Conservation (phyloP, 805 yeast genomes). For the Candida ipomoeae region DNA sequence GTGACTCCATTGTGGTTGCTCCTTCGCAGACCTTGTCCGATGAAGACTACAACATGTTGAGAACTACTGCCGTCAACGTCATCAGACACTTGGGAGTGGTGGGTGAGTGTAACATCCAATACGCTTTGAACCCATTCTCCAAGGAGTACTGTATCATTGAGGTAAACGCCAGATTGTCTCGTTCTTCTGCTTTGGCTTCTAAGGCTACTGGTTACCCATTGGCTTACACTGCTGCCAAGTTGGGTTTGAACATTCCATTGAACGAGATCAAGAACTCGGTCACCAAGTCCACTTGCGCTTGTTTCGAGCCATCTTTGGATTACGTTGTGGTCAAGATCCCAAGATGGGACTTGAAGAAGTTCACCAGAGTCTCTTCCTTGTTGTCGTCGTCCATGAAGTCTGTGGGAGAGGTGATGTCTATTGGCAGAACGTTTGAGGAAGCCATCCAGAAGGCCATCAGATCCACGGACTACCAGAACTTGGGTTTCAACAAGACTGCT, state of each 20-base stretch:
- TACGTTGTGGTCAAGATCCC: constrained; percentile 97
- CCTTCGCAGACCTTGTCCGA: constrained; percentile 97
- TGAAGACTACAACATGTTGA: constrained; percentile 95
- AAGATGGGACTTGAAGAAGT: constrained; percentile 97
- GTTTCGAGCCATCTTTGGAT: constrained; percentile 96
- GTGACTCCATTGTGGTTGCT: constrained; percentile 98
- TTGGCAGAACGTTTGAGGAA: constrained; percentile 96
- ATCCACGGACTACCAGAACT: constrained; percentile 91
- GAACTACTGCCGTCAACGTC: constrained; percentile 96
- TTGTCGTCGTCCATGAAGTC: constrained; percentile 95
- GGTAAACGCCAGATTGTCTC: constrained; percentile 94
- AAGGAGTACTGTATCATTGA: constrained; percentile 96
- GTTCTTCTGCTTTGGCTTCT: constrained; percentile 98
- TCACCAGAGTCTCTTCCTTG: constrained; percentile 83
- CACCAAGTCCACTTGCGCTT: constrained; percentile 89
- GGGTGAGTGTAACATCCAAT: constrained; percentile 98
- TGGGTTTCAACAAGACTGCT: constrained; percentile 84
- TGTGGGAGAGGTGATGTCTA: constrained; percentile 98
- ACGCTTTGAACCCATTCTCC: constrained; percentile 89
- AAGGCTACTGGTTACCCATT: constrained; percentile 98
- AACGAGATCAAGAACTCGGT: constrained; percentile 91
- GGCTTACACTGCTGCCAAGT: constrained; percentile 96
- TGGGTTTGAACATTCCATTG: constrained; percentile 88
- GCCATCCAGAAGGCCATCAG: constrained; percentile 97
- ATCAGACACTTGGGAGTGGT: constrained; percentile 97